Conservation (phyloP, 257 asterid genomes). For the Thymus quinquecostatus region DNA sequence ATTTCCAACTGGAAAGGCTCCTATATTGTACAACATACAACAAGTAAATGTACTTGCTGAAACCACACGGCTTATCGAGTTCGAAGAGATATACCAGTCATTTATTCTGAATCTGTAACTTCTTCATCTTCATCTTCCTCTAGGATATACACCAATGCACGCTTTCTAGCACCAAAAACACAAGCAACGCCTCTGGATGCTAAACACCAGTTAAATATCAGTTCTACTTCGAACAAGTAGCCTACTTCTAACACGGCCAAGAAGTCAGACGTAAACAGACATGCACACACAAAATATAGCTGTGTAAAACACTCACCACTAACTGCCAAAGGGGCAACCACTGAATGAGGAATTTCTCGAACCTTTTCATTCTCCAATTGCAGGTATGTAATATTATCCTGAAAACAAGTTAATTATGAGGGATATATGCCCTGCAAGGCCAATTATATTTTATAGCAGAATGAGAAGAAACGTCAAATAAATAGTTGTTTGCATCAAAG, state of each 20-base stretch:
- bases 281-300: no score
- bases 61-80: background rate
- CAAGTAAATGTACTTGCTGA: slow-evolving; percentile 20
- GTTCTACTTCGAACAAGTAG: slow-evolving; percentile 8
- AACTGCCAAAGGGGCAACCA: slow-evolving; percentile 88
- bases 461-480: background rate
- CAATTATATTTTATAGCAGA: slow-evolving; percentile 1
- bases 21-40: slow-evolving; percentile 5
- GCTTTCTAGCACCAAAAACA: slow-evolving; percentile 79
- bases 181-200: slow-evolving; percentile 97
- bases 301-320: slow-evolving; percentile 68
- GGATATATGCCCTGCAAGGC: slow-evolving; percentile 7
- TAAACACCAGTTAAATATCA: slow-evolving; percentile 43
- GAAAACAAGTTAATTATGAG: slow-evolving; percentile 30
- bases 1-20: background rate
- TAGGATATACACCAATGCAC: slow-evolving; percentile 86
- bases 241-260: background rate
- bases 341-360: slow-evolving; percentile 74
- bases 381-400: slow-evolving; percentile 62
- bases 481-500: slow-evolving; percentile 1
- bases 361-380: slow-evolving; percentile 77
- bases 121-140: slow-evolving; percentile 97
- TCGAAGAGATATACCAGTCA: slow-evolving; percentile 9
- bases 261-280: background rate
- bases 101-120: slow-evolving; percentile 63